Base-by-base conservation (phyloP, 2,329 filamentous ascomycete genomes). In the Colletotrichum acutatum region DNA sequence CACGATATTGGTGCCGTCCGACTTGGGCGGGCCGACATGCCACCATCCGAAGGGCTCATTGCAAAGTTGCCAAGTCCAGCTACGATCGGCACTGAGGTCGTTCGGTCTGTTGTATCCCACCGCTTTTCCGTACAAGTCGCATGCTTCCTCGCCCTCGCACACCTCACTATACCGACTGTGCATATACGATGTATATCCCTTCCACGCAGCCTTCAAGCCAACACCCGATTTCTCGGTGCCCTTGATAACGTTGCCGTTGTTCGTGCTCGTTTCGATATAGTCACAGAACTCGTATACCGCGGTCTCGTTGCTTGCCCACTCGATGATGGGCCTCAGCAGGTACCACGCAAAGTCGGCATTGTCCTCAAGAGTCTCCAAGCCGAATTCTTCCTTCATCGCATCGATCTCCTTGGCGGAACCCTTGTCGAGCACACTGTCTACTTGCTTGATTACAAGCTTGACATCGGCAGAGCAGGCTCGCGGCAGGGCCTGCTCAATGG, bases 391-490 rank as follows among this genome's bases (percentile, higher is more conserved):
- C 58, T 74, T 74, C 62, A 74, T 71, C n/a, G n/a, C 58, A 4
- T 42, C 34, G 22, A 74, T 46, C 19, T 72, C 49, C 22, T 46
- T 12, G 14, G 19, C 62, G 16, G 59, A 42, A 11, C 68, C 71
- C 14, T 59, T 62, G 30, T 80, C 77, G 5, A 80, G 79, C 58
- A 83, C 82, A 74, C 75, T 80, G 74, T 89, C 85, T 19, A 88
- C 79, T 74, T 87, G 79, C n/a, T 85, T 79, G 53, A 88, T 80
- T 12, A 87, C 85, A 0, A 83, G 79, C 8, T 82, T 79, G 37
- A 88, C 77, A 74, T 88, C 86, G 11, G 76, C 79, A 75, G 83
- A 86, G 79, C 86, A 88, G 76, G 87, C 65, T 9, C 56, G 30
- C 24, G 65, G 72, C 70, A 62, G 49, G 49, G n/a, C 26, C 60